These are phyloP conservation scores for Protomyces inundatus DNA, from an alignment of 1,139 yeast species.

Conservation along the genomic window DNA sequence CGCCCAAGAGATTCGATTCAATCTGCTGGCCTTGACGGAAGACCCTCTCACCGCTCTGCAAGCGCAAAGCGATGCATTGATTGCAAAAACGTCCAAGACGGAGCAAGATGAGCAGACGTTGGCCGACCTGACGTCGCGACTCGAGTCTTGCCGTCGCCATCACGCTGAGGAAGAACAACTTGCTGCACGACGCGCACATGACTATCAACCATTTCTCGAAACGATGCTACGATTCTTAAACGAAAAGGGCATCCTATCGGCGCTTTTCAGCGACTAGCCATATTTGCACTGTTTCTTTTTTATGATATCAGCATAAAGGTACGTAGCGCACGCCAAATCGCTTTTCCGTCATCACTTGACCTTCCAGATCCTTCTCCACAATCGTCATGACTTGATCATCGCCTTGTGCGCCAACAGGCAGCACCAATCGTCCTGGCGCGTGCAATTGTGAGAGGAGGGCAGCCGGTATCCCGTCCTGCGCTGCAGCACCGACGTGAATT, in stretches of 20 bases:
- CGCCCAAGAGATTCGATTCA: constrained; percentile 52
- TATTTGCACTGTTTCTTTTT: background rate
- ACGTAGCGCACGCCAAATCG: constrained; percentile 30
- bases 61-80: background rate
- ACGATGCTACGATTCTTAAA: background rate
- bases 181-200: constrained; percentile 9
- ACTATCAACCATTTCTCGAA: constrained; percentile 1
- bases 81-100: background rate
- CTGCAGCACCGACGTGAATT: constrained; percentile 4
- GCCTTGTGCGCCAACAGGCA: constrained; percentile 4
- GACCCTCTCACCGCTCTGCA: constrained; percentile 44
- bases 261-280: background rate
- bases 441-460: background rate
- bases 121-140: too few species aligned
- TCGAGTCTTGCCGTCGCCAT: background rate
- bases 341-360: constrained; percentile 13
- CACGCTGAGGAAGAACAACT: background rate
- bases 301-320: constrained; percentile 12
- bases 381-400: constrained; percentile 28
- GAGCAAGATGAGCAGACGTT: background rate
- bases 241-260: constrained; percentile 2
- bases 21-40: constrained; percentile 52
- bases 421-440: background rate
- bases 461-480: background rate
- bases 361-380: constrained; percentile 25